A percentile compares a stretch with the other conserved stretches of the same genome.
Evolutionary conservation across 179 eudicot genomes (phyloP).

Genomic region (Silene noctiflora): DNA sequence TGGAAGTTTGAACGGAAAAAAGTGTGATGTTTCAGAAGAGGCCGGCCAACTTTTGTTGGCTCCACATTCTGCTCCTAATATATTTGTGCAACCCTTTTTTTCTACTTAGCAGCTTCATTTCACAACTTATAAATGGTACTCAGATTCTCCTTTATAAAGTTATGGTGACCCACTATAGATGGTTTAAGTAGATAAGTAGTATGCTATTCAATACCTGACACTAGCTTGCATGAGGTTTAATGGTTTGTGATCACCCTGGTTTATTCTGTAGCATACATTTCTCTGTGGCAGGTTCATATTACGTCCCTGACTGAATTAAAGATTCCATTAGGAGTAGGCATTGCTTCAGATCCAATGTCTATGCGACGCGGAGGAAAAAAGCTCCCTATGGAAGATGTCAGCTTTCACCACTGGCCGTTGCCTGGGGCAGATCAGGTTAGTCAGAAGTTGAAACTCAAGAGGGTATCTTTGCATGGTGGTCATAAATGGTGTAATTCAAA

Average conservation of each 20-base stretch:
- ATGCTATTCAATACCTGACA: background rate
- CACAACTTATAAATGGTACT: background rate
- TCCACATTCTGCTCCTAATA: background rate
- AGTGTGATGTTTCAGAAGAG: background rate
- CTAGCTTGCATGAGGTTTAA: background rate
- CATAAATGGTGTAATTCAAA: constrained; percentile 14
- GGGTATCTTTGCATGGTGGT: background rate
- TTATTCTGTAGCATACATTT: constrained; percentile 8
- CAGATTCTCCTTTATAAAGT: background rate
- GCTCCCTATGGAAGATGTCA: constrained; percentile 94
- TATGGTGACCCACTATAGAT: background rate
- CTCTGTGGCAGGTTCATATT: constrained; percentile 64
- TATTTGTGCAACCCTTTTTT: background rate
- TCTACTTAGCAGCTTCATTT: background rate
- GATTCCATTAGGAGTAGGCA: constrained; percentile 78
- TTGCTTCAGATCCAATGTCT: constrained; percentile 93
- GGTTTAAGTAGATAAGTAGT: background rate
- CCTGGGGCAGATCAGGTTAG: constrained; percentile 78
- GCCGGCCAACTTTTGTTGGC: background rate
- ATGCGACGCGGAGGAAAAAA: constrained; percentile 84
- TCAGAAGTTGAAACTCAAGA: background rate
- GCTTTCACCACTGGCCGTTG: constrained; percentile 83
- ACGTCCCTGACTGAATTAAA: constrained; percentile 43
- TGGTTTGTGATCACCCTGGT: constrained; percentile 4
- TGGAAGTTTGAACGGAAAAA: background rate